A percentile compares a stretch with the other conserved stretches of the same genome.
Conservation (phyloP, 139 green algal species). For the Asterochloris erici region DNA sequence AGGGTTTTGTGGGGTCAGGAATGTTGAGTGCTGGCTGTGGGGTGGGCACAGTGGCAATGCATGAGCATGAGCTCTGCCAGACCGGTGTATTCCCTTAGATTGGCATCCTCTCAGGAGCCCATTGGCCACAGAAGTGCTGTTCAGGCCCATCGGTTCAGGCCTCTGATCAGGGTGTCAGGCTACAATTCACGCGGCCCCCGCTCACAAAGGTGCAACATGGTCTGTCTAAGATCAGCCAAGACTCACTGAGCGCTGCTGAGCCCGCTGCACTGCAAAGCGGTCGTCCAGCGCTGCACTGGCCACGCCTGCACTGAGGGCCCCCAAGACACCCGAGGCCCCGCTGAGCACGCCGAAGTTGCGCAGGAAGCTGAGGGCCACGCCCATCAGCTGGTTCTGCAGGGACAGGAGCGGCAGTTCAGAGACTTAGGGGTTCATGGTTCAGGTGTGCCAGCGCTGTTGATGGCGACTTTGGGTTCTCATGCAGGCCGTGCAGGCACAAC, state of each 20-base stretch:
- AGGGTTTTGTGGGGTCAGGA: not conserved
- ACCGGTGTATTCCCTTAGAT: too few species aligned
- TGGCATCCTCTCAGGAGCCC: too few species aligned
- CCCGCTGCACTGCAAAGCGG: conserved; percentile 7
- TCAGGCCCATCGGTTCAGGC: too few species aligned
- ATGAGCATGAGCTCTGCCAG: too few species aligned
- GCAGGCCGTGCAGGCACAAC: not conserved
- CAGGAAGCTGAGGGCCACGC: conserved; percentile 41
- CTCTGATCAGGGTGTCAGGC: too few species aligned
- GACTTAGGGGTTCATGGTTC: not conserved
- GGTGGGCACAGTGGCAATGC: too few species aligned
- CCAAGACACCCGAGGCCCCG: conserved; percentile 41
- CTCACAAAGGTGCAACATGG: too few species aligned
- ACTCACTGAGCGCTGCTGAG: not conserved
- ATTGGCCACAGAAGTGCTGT: too few species aligned
- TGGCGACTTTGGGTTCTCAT: not conserved
- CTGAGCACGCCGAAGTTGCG: conserved; percentile 50
- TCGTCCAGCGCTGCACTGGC: conserved; percentile 33
- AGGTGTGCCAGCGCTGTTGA: not conserved
- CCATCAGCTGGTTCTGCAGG: conserved; percentile 32
- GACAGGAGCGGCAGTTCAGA: not conserved
- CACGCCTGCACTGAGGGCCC: conserved; percentile 35
- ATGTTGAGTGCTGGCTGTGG: too few species aligned
- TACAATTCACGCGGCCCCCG: too few species aligned
- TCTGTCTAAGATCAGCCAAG: too few species aligned